Conservation (phyloP, 1,139 yeast genomes). For the Candida sp. region DNA sequence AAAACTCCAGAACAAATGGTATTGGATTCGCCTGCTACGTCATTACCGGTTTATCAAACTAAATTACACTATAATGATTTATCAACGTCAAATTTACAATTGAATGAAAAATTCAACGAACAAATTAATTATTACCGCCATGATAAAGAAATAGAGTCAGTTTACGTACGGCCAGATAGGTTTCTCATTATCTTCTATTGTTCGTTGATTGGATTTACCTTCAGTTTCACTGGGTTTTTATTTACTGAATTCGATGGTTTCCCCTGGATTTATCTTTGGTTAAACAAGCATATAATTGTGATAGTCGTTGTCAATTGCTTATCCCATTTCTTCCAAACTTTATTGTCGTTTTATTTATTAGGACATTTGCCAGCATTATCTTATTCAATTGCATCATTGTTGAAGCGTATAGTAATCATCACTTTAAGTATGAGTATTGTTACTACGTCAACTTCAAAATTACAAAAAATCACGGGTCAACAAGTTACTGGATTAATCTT, state of each 20-base stretch:
- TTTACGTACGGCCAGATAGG: conserved; percentile 30
- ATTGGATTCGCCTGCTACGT: not conserved
- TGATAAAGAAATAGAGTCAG: conserved; percentile 8
- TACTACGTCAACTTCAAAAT: conserved; percentile 16
- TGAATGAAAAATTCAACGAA: conserved; percentile 21
- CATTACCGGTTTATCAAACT: not conserved
- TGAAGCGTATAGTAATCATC: conserved; percentile 39
- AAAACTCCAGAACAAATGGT: not conserved
- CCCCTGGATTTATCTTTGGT: conserved; percentile 9
- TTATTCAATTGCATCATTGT: conserved; percentile 41
- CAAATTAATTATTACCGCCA: not conserved
- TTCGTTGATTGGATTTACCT: conserved; percentile 30
- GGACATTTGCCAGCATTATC: conserved; percentile 40
- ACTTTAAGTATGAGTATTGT: conserved; percentile 28
- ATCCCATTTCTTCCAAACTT: conserved; percentile 34
- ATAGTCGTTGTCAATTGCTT: conserved; percentile 28
- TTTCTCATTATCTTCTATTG: conserved; percentile 37
- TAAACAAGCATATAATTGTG: conserved; percentile 7
- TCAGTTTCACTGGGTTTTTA: conserved; percentile 30
- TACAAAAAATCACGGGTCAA: conserved; percentile 24
- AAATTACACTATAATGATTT: not conserved
- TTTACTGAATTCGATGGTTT: conserved; percentile 23
- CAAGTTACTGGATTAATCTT: conserved; percentile 28
- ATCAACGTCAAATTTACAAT: conserved; percentile 29
- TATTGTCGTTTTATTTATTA: conserved; percentile 33